Conservation (phyloP, 2,329 filamentous ascomycete species). For the Ophiostoma sp. region DNA sequence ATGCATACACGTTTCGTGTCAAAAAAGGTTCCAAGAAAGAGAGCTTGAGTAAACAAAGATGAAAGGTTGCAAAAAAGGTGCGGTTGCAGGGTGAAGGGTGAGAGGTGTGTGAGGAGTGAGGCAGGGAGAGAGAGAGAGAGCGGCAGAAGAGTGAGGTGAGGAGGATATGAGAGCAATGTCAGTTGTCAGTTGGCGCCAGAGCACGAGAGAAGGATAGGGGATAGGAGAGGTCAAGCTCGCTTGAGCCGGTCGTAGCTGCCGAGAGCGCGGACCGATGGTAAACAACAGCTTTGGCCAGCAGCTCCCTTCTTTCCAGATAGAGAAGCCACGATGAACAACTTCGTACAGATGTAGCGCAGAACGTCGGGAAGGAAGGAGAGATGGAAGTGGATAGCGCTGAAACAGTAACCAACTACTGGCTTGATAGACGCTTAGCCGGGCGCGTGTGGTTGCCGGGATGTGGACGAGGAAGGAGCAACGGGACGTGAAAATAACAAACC, state of each 20-base stretch:
- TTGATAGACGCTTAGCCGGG: neutral
- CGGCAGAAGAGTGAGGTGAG: neutral
- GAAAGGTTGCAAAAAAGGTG: conserved; percentile 16
- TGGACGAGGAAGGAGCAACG: neutral
- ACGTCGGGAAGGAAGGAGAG: neutral
- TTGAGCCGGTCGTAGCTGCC: neutral
- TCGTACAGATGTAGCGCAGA: neutral
- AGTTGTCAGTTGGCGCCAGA: neutral
- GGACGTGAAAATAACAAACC: neutral
- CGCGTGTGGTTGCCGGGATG: neutral
- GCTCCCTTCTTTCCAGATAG: neutral
- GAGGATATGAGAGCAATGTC: neutral
- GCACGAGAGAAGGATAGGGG: neutral
- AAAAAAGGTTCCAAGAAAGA: conserved; percentile 28
- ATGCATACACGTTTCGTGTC: conserved; percentile 25
- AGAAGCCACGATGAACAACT: neutral
- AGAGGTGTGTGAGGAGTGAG: neutral
- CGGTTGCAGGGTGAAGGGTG: conserved; percentile 7
- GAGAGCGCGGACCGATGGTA: neutral
- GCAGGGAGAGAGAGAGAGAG: neutral
- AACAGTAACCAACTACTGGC: neutral
- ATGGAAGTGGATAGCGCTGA: neutral
- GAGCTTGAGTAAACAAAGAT: conserved; percentile 17
- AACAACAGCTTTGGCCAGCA: neutral
- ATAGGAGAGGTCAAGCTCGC: neutral